phyloP scores from a whole-genome alignment of 176 grass and related monocot species.

The Aegilops tauschii region DNA sequence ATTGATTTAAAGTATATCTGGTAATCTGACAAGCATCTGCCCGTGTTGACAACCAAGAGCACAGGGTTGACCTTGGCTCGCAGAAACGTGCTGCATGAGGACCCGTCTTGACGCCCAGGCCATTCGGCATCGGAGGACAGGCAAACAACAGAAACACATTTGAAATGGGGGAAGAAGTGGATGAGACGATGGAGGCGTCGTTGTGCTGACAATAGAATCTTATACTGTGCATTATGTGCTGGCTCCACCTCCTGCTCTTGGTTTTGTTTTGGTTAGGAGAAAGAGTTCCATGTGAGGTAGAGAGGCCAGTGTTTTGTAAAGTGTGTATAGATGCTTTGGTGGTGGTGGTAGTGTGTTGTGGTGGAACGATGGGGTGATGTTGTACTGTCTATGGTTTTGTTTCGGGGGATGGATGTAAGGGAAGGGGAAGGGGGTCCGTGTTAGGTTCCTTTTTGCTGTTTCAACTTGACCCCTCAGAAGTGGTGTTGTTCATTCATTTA shows the following conservation, averaged over 20 bases:
- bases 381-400: slow-evolving; percentile 33
- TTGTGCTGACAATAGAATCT: slow-evolving; percentile 40
- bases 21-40: slow-evolving; percentile 27
- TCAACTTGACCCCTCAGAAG: slow-evolving; percentile 4
- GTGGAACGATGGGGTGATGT: slow-evolving; percentile 29
- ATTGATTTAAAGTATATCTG: slow-evolving; percentile 41
- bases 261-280: slow-evolving; percentile 46
- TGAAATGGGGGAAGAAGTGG: slow-evolving; percentile 26
- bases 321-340: slow-evolving; percentile 70
- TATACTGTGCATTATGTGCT: slow-evolving; percentile 46
- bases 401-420: slow-evolving; percentile 28
- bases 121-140: background rate
- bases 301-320: slow-evolving; percentile 66
- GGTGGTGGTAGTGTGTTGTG: slow-evolving; percentile 26
- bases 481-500: slow-evolving; percentile 68
- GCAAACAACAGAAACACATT: slow-evolving; percentile 14
- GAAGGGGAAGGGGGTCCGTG: slow-evolving; percentile 9
- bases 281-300: slow-evolving; percentile 44
- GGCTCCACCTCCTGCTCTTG: slow-evolving; percentile 45
- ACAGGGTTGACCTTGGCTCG: background rate
- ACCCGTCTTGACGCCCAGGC: slow-evolving; percentile 1
- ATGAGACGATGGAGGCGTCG: slow-evolving; percentile 13
- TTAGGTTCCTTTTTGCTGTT: slow-evolving; percentile 44
- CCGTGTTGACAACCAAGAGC: slow-evolving; percentile 25
- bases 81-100: slow-evolving; percentile 24